Base-by-base conservation (phyloP, 345 rosid species). In the Dipteronia dyeriana region DNA sequence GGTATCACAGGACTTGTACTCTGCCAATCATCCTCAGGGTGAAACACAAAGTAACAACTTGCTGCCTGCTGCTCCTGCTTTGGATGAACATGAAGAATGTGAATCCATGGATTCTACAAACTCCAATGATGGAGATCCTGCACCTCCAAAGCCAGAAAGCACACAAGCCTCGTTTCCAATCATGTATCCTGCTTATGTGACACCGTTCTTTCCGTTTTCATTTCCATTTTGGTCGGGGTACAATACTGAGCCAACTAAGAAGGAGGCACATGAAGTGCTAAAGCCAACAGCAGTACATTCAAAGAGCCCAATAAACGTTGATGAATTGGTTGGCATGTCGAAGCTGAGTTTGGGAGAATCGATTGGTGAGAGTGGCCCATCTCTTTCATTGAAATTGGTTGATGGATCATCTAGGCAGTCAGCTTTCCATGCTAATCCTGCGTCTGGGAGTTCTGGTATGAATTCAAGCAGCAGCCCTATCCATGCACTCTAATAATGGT, bases 71-170 rank as follows among this genome's bases (percentile, higher is more conserved):
- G 87, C 84, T 38, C 91, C 91, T 79, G 82, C 88, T 20, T 77
- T 92, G 83, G 97, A 92, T 39, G 97, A 34, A 34, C 38, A 4
- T 34, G 38, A 91, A 82, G 97, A 91, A 87, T 90, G 92, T 62
- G 97, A 94, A 81, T 94, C 99, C 29, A 96, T 96, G 99, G 97
- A 96, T 79, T 94, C 99, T 25, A 86, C 92, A 79, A 90, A 90
- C 88, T 91, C 98, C 12, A 91, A 91, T 16, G 88, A 83, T 0
- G 92, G 88, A 66, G 97, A 94, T 49, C 77, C 89, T 41, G 74
- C 77, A 7, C 88, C 84, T 68, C 81, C 83, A 62, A 88, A 81
- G 70, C 81, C 79, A 3, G 95, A 93, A 31, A 77, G 66, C 71
- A 71, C 82, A 13, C 91, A 81, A 66, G 57, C 94, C 68, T 79